Conservation (phyloP, 208 protist species). For the Porcisia hertigi region DNA sequence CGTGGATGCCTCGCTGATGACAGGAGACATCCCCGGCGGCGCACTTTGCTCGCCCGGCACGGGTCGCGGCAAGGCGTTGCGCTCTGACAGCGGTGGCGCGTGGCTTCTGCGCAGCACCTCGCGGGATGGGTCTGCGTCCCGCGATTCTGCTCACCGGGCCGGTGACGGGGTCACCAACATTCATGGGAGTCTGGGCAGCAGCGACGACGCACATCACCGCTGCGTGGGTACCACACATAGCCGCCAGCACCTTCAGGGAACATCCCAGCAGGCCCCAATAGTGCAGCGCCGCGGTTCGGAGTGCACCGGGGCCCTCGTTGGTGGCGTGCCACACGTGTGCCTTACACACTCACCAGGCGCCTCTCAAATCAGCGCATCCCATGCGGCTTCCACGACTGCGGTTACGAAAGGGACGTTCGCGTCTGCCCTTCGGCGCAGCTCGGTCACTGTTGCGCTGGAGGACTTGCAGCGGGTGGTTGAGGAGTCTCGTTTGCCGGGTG, state of each 20-base stretch:
- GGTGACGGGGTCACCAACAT: background rate
- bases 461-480: conserved; percentile 5
- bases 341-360: background rate
- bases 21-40: background rate
- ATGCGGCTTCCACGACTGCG: background rate
- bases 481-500: background rate
- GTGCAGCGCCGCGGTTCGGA: conserved; percentile 13
- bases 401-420: background rate
- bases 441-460: conserved; percentile 26
- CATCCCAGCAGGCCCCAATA: background rate
- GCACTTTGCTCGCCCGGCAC: background rate
- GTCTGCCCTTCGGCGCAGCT: conserved; percentile 29
- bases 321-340: background rate
- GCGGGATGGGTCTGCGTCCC: background rate
- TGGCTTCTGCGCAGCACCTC: conserved; percentile 16
- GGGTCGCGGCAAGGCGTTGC: background rate
- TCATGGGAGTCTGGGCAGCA: background rate
- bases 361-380: background rate
- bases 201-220: background rate
- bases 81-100: conserved; percentile 13
- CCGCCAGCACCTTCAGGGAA: background rate
- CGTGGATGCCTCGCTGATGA: conserved; percentile 13
- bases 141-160: background rate
- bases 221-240: background rate
- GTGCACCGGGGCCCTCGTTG: background rate